Percentiles rank a stretch among this genome's conserved stretches.
Conservation (phyloP, 371 early-diverging fungal genomes). For the Circinella umbellata region DNA sequence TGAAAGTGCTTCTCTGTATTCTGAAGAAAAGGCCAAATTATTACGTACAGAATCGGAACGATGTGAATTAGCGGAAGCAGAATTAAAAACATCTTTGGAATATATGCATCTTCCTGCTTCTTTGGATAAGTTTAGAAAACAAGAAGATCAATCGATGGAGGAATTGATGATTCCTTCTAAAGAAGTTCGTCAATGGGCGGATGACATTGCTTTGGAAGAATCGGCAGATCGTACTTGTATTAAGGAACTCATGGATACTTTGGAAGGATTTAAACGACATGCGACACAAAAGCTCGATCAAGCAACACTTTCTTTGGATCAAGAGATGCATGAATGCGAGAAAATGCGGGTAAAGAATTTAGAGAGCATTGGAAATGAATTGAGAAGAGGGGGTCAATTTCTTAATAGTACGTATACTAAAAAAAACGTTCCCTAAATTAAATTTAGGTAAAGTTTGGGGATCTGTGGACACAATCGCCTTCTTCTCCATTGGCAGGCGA, state of each 20-base stretch:
- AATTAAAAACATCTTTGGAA: slow-evolving; percentile 83
- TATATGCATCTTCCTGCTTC: slow-evolving; percentile 85
- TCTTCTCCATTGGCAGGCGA: slow-evolving; percentile 74
- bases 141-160: slow-evolving; percentile 37
- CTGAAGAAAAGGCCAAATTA: slow-evolving; percentile 93
- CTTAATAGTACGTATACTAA: neutral
- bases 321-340: slow-evolving; percentile 89
- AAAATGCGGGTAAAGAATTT: slow-evolving; percentile 61
- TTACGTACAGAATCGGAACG: slow-evolving; percentile 79
- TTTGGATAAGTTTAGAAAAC: slow-evolving; percentile 73
- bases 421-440: neutral
- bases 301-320: slow-evolving; percentile 68
- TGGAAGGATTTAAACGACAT: slow-evolving; percentile 66
- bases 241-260: slow-evolving; percentile 56
- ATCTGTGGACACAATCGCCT: slow-evolving; percentile 84
- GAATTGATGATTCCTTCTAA: slow-evolving; percentile 59
- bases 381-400: too few species aligned
- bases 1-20: slow-evolving; percentile 90
- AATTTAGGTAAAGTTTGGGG: slow-evolving; percentile 66
- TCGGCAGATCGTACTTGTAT: slow-evolving; percentile 38
- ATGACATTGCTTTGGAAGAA: slow-evolving; percentile 62
- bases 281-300: slow-evolving; percentile 71
- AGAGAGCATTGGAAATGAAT: too few species aligned
- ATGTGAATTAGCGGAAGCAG: slow-evolving; percentile 85
- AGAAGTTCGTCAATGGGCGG: slow-evolving; percentile 65